A percentile compares a stretch with the other conserved stretches of the same genome.
Conservation (phyloP, 2,329 filamentous ascomycete species). For the Paracoccidioides brasiliensis region DNA sequence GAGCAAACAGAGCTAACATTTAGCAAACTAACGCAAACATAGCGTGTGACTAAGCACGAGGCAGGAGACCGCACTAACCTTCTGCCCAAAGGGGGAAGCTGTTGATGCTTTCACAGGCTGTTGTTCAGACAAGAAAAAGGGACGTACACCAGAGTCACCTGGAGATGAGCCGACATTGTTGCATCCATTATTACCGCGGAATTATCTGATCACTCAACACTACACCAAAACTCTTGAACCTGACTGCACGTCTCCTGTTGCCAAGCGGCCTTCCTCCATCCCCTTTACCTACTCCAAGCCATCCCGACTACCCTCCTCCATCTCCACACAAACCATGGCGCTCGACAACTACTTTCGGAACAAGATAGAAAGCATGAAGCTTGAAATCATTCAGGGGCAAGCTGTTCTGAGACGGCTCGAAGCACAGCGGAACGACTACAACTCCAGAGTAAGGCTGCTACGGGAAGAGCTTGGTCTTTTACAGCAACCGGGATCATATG, state of each 20-base stretch:
- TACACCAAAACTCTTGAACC: not conserved
- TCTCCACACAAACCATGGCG: slow-evolving; percentile 57
- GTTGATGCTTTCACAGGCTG: no score
- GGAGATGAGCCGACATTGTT: not conserved
- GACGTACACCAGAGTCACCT: not conserved
- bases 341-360: slow-evolving; percentile 99
- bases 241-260: not conserved
- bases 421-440: slow-evolving; percentile 98
- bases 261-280: not conserved
- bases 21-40: no score
- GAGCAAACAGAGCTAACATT: not conserved
- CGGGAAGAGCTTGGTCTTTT: slow-evolving; percentile 90
- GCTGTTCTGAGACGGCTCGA: slow-evolving; percentile 87
- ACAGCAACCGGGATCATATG: slow-evolving; percentile 95
- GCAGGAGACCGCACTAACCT: not conserved
- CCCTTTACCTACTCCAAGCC: not conserved
- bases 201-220: not conserved
- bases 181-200: not conserved
- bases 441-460: slow-evolving; percentile 87
- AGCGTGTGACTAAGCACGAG: not conserved
- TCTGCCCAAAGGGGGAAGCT: no score
- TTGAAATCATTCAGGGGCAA: slow-evolving; percentile 98
- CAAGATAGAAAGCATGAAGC: slow-evolving; percentile 99
- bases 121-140: not conserved
- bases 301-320: not conserved